These are phyloP conservation scores for Talaromyces sp. DNA, from an alignment of 2,329 filamentous ascomycete species.

Conservation along the genomic window DNA sequence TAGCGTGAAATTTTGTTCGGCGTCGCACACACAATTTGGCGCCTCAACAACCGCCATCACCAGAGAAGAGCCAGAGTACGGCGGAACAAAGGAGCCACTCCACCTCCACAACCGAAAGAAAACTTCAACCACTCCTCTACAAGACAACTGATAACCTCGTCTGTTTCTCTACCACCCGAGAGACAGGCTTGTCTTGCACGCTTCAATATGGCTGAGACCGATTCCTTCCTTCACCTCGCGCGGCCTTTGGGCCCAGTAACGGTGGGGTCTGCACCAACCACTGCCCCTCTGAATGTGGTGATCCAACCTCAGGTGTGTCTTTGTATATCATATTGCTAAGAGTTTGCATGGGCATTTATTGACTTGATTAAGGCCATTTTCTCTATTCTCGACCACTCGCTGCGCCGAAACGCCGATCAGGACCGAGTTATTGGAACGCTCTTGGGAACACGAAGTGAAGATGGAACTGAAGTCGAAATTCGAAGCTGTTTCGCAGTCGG, in stretches of 20 bases:
- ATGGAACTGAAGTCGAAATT: constrained; percentile 94
- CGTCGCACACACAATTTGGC: constrained; percentile 40
- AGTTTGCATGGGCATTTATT: too few relatives aligned
- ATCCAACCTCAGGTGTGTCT: constrained; percentile 84
- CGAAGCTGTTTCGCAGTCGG: constrained; percentile 96
- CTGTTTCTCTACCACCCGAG: constrained; percentile 21
- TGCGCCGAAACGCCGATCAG: constrained; percentile 85
- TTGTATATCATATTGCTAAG: constrained; percentile 15
- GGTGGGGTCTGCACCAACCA: constrained; percentile 75
- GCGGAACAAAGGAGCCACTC: constrained; percentile 29
- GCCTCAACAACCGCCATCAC: constrained; percentile 22
- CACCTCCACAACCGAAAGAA: constrained; percentile 28
- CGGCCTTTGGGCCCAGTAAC: constrained; percentile 81
- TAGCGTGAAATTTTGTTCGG: constrained; percentile 44
- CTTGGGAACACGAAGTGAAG: constrained; percentile 87
- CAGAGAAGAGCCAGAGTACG: constrained; percentile 5
- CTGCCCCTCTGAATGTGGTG: constrained; percentile 86
- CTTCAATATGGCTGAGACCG: constrained; percentile 73
- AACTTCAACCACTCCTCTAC: constrained; percentile 16
- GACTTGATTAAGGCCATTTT: constrained; percentile 53
- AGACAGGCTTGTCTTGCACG: constrained; percentile 20
- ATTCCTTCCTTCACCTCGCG: constrained; percentile 91
- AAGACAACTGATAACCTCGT: constrained; percentile 22
- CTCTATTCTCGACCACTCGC: constrained; percentile 79
- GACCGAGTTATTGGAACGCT: constrained; percentile 96